Base-by-base conservation (phyloP, 2,329 filamentous ascomycete species). In the Colletotrichum tabaci region DNA sequence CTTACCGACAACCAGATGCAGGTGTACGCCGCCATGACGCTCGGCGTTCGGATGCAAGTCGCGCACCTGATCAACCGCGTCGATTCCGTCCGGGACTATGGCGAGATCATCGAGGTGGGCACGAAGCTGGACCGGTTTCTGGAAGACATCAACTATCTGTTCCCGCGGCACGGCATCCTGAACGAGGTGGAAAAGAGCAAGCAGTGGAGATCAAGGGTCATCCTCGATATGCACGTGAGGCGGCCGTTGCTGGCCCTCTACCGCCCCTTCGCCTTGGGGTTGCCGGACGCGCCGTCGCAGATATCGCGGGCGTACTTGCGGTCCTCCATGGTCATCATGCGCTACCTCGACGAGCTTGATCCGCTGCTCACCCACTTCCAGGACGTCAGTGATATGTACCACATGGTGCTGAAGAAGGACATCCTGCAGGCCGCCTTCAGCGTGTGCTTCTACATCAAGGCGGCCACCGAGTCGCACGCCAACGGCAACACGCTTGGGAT, bases 371-470 rank as follows among this genome's bases (percentile, higher is more conserved):
- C 84, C 2, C 83, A 85, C 57, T 89, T 86, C 62, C 79, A 82
- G 50, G 84, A 86, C 52, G 81, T 87, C 30, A 82, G 82, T 74
- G 85, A 87, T 68, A 86, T 89, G 82, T 87, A 88, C 66, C 83
- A 88, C 69, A 82, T 88, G 60, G 80, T 88, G 13, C 77, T 89
- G 46, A 87, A 86, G 74, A 83, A 85, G 71, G 88, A 89, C 73
- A 86, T 89, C 30, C 80, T 88, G 23, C 87, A 89, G 76, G 87
- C 87, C 0, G 86, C 87, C 3, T 83, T 89, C 55, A 87, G 87
- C 68, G 80, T 89, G 15, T 89, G 88, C 75, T 88, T 86, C 74
- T 89, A 87, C 67, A 87, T 89, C 76, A 82, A 81, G 66, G 79
- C 79, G 38, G 77, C 79, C 52, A 60, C 73, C 57, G 70, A 76